phyloP scores from a whole-genome alignment of 768 basidiomycete genomes.

The Mycena rebaudengoi region DNA sequence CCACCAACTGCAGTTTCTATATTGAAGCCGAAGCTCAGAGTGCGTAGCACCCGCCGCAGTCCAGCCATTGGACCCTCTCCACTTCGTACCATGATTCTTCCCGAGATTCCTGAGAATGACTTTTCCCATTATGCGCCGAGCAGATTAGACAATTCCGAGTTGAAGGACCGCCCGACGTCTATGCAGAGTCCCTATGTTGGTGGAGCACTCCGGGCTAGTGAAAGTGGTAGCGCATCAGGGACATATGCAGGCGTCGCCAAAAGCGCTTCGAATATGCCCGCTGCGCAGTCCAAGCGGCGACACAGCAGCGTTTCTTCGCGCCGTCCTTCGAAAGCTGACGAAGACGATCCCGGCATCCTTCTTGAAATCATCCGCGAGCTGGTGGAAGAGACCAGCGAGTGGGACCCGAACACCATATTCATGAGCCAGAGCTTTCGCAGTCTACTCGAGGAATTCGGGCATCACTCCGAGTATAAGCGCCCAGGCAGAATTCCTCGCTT shows the following conservation, averaged over 20 bases:
- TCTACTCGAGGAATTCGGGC: slow-evolving; percentile 48
- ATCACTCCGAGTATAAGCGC: neutral
- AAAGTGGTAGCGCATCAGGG: neutral
- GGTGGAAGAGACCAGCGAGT: slow-evolving; percentile 57
- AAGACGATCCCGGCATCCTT: slow-evolving; percentile 41
- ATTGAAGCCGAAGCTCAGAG: slow-evolving; percentile 24
- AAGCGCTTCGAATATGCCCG: neutral
- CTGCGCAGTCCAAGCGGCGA: neutral
- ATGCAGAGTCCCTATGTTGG: neutral
- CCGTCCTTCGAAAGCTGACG: slow-evolving; percentile 5
- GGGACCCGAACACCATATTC: slow-evolving; percentile 56
- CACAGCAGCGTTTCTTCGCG: slow-evolving; percentile 9
- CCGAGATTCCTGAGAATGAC: slow-evolving; percentile 37
- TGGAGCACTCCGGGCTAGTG: neutral
- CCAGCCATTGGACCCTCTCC: slow-evolving; percentile 53
- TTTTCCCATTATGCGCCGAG: neutral
- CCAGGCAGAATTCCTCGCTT: neutral
- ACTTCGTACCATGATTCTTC: slow-evolving; percentile 52
- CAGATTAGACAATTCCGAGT: slow-evolving; percentile 5
- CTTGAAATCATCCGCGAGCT: slow-evolving; percentile 57
- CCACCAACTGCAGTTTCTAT: slow-evolving; percentile 11
- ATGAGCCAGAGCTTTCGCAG: slow-evolving; percentile 57
- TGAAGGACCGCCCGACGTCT: slow-evolving; percentile 11
- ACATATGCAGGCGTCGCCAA: neutral
- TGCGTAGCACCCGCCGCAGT: slow-evolving; percentile 44